Conservation (phyloP, 2,329 filamentous ascomycete species). For the Hypoxylon sp. region DNA sequence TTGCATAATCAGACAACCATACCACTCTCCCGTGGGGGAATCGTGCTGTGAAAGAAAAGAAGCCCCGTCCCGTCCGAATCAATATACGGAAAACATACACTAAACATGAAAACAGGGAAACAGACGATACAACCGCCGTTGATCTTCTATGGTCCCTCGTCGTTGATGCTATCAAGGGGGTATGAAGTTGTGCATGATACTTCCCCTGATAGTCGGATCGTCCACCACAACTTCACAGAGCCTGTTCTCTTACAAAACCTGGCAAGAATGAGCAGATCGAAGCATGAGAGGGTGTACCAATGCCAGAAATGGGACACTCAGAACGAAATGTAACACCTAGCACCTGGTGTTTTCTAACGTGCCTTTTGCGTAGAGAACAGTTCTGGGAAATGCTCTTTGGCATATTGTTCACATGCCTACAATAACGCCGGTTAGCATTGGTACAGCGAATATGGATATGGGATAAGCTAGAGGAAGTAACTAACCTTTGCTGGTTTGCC, state of each 20-base stretch:
- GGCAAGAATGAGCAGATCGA: slow-evolving; percentile 42
- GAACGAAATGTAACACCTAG: slow-evolving; percentile 29
- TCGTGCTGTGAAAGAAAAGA: slow-evolving; percentile 42
- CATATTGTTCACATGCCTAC: slow-evolving; percentile 90
- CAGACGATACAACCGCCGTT: slow-evolving; percentile 17
- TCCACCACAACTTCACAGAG: slow-evolving; percentile 26
- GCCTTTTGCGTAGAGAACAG: slow-evolving; percentile 52
- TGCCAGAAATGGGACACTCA: slow-evolving; percentile 29
- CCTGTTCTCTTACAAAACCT: slow-evolving; percentile 43
- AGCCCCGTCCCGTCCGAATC: slow-evolving; percentile 36
- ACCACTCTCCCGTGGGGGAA: slow-evolving; percentile 48
- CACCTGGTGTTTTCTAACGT: slow-evolving; percentile 43
- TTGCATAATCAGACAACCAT: slow-evolving; percentile 37
- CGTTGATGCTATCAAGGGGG: slow-evolving; percentile 19
- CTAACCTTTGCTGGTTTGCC: slow-evolving; percentile 95
- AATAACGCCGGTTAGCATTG: slow-evolving; percentile 40
- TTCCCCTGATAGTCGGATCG: slow-evolving; percentile 8
- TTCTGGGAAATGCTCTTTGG: slow-evolving; percentile 90
- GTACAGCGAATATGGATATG: not conserved
- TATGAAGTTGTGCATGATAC: slow-evolving; percentile 19
- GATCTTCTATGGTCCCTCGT: slow-evolving; percentile 17
- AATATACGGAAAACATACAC: slow-evolving; percentile 44
- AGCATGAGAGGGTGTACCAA: slow-evolving; percentile 27
- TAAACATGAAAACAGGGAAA: slow-evolving; percentile 26
- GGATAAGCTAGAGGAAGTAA: slow-evolving; percentile 34